Base-by-base conservation (phyloP, 164 flowering plant genomes). In the Litsea cubeba region DNA sequence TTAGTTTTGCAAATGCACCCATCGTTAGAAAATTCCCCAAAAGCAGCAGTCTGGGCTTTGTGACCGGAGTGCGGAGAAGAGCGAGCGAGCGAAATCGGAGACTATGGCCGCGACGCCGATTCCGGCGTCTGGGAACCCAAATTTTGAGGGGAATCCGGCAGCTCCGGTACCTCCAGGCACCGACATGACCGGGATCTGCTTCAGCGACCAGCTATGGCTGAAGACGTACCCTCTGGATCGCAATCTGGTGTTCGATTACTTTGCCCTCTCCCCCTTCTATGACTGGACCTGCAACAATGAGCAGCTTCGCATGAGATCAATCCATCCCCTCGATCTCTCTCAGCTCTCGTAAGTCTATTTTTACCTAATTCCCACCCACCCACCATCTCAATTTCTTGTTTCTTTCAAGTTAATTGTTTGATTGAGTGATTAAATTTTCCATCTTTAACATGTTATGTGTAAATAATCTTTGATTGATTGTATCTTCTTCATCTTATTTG, bases 111-210 rank as follows among this genome's bases (percentile, higher is more conserved):
- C 75, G 14, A 72, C 78, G 58, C 83, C 75, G 40, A 75, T 76
- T 50, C 46, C 66, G 58, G 77, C 66, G 4, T 60, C 68, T 3
- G 87, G 78, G 23, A 80, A 79, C 70, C 76, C 81, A 10, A 78
- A 71, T 65, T 76, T 85, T 20, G 84, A 86, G 10, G 89, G 82
- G n/a, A 74, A 73, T 1, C 82, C 81, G 70, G 77, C 82, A 46
- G 65, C 79, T 25, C 86, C 88, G 18, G 84, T 84, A 74, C 87
- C 90, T 0, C 97, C 97, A 3, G 98, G 93, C 1, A 95, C 98
- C 23, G 99, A 95, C 83, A 95, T 95, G 99, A 95, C 98, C 0
- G 97, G 99, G 3, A 95, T 95, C 23, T 91, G 97, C 81, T 95
- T 95, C 80, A 82, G 93, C 51, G 99, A 96, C 70, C 98, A 96